These are phyloP conservation scores for Tylopilus felleus DNA, from an alignment of 768 basidiomycete genomes.

Conservation along the genomic window DNA sequence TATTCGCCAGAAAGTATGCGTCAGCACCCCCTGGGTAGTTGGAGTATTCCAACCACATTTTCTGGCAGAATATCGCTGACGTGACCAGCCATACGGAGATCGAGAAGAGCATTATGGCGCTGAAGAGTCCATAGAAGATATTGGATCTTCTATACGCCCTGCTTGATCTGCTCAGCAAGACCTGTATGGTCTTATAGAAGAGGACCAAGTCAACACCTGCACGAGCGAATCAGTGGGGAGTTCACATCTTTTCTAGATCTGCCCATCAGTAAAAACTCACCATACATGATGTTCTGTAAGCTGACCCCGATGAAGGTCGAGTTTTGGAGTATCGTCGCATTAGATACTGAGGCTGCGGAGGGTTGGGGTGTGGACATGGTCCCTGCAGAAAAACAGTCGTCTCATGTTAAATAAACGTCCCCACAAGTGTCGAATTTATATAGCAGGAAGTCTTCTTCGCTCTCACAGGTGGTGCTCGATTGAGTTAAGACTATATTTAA, in stretches of 20 bases:
- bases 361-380: background rate
- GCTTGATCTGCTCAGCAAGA: conserved; percentile 3
- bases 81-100: conserved; percentile 30
- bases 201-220: conserved; percentile 23
- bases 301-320: conserved; percentile 16
- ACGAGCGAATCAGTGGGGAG: background rate
- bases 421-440: background rate
- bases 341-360: background rate
- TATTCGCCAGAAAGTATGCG: conserved; percentile 28
- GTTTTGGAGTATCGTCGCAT: conserved; percentile 6
- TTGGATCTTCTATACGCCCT: conserved; percentile 6
- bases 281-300: conserved; percentile 21
- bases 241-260: too few relatives aligned
- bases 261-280: conserved; percentile 12
- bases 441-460: background rate
- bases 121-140: conserved; percentile 25
- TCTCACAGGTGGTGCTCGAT: background rate
- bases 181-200: conserved; percentile 21
- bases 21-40: conserved; percentile 35
- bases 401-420: background rate
- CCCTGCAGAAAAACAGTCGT: too few relatives aligned
- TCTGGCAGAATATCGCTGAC: conserved; percentile 23
- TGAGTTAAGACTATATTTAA: too few relatives aligned
- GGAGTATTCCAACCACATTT: conserved; percentile 37
- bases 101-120: conserved; percentile 24